Evolutionary conservation across 768 basidiomycete species (phyloP).

Genomic region (Psilocybe cyanescens): DNA sequence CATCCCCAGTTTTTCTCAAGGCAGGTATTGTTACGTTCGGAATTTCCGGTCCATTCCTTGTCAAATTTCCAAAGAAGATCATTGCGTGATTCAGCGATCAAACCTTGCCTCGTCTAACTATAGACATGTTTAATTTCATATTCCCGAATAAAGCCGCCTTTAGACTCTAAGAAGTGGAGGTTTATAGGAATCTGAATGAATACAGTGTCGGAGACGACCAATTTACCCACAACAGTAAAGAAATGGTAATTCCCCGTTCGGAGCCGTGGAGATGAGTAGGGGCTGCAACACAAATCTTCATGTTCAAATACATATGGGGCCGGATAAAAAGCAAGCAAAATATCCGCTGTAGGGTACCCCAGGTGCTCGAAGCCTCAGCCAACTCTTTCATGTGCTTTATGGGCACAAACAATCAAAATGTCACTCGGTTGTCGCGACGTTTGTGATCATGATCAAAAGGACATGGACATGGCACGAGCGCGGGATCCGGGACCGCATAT

Average conservation of each 20-base stretch:
- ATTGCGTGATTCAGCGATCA: neutral
- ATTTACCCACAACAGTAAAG: neutral
- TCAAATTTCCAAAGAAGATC: neutral
- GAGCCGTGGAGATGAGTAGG: neutral
- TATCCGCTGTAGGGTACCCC: neutral
- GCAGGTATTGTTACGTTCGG: neutral
- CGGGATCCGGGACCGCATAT: slow-evolving; percentile 8
- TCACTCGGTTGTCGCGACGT: slow-evolving; percentile 4
- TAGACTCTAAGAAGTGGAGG: neutral
- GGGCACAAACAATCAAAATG: slow-evolving; percentile 6
- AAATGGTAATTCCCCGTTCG: neutral
- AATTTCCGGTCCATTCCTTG: neutral
- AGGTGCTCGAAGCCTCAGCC: neutral
- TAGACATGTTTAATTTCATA: neutral
- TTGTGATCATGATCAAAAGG: slow-evolving; percentile 10
- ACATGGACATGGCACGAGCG: slow-evolving; percentile 5
- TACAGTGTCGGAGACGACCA: neutral
- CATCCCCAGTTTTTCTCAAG: neutral
- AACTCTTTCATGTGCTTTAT: neutral
- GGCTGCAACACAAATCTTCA: neutral
- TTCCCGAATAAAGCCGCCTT: neutral
- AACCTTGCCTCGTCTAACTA: slow-evolving; percentile 3
- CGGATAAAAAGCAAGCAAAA: neutral
- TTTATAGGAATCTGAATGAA: neutral
- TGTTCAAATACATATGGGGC: neutral